Conservation (phyloP, 768 basidiomycete genomes). For the Nevesoporus exiguus region DNA sequence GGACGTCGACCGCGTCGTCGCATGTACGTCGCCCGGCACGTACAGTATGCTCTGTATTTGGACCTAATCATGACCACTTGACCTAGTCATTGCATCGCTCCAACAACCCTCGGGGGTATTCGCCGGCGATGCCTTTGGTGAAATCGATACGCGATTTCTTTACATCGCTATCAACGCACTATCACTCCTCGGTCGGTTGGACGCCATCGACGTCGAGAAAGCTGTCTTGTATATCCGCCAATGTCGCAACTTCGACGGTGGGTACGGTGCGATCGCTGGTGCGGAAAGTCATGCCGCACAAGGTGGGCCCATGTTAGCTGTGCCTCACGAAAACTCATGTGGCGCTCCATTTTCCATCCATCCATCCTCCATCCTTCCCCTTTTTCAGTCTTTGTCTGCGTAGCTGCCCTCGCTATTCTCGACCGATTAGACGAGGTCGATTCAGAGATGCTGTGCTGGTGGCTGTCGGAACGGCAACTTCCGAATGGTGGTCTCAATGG, state of each 20-base stretch:
- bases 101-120: slow-evolving; percentile 88
- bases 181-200: slow-evolving; percentile 73
- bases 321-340: not conserved
- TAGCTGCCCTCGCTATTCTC: slow-evolving; percentile 83
- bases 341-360: not conserved
- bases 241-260: slow-evolving; percentile 94
- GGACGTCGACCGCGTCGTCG: slow-evolving; percentile 64
- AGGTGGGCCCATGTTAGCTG: slow-evolving; percentile 46
- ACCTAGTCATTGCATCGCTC: slow-evolving; percentile 73
- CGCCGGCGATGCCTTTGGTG: slow-evolving; percentile 88
- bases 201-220: slow-evolving; percentile 62
- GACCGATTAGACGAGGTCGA: slow-evolving; percentile 81
- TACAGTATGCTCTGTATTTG: not conserved
- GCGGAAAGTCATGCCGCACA: slow-evolving; percentile 93
- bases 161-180: slow-evolving; percentile 85
- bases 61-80: not conserved
- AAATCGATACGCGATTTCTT: slow-evolving; percentile 86
- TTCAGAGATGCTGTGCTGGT: slow-evolving; percentile 78
- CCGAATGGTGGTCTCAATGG: slow-evolving; percentile 94
- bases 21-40: slow-evolving; percentile 50
- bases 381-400: slow-evolving; percentile 78
- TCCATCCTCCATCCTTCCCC: no score
- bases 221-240: slow-evolving; percentile 68
- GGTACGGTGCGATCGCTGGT: slow-evolving; percentile 79
- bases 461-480: slow-evolving; percentile 91